Percentiles rank a stretch among this genome's conserved stretches.
These are phyloP conservation scores for Dipteronia sinensis DNA, from an alignment of 345 rosid genomes.

Conservation along the genomic window DNA sequence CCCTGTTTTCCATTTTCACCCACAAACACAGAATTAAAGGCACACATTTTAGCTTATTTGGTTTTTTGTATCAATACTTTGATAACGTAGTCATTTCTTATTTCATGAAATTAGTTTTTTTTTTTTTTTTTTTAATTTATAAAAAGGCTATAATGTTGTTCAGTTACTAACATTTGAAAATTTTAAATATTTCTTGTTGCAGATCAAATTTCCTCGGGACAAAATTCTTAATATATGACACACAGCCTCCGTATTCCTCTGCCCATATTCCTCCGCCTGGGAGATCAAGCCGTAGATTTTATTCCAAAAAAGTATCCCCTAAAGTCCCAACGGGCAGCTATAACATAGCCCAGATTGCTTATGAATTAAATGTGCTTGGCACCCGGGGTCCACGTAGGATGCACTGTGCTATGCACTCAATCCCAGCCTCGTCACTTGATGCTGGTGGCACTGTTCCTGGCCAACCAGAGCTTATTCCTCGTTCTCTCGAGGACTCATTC, in stretches of 20 bases:
- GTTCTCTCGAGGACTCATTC: constrained; percentile 49
- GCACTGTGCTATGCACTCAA: constrained; percentile 68
- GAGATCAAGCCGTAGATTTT: constrained; percentile 54
- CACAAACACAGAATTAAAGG: neutral
- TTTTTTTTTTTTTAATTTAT: neutral
- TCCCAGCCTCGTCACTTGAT: constrained; percentile 56
- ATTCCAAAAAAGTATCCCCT: constrained; percentile 64
- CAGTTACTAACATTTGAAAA: neutral
- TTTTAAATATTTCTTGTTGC: constrained; percentile 15
- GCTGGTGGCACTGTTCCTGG: constrained; percentile 58
- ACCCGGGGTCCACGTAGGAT: constrained; percentile 67
- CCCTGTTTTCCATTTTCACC: neutral
- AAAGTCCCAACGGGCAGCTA: constrained; percentile 67
- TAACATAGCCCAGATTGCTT: constrained; percentile 55
- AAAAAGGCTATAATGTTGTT: neutral
- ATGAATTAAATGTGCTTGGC: constrained; percentile 65
- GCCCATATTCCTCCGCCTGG: constrained; percentile 38
- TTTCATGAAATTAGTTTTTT: too few species aligned
- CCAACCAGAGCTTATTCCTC: constrained; percentile 54
- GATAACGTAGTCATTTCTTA: too few species aligned
- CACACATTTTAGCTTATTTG: neutral
- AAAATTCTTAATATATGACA: constrained; percentile 63
- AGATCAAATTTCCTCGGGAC: constrained; percentile 76
- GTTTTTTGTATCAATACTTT: constrained; percentile 16
- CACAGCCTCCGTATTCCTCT: constrained; percentile 47